Evolutionary conservation across 2,329 filamentous ascomycete species (phyloP), one percentile per base, ranked within the genome.

Genomic region (Ambrosiella beaveri): DNA sequence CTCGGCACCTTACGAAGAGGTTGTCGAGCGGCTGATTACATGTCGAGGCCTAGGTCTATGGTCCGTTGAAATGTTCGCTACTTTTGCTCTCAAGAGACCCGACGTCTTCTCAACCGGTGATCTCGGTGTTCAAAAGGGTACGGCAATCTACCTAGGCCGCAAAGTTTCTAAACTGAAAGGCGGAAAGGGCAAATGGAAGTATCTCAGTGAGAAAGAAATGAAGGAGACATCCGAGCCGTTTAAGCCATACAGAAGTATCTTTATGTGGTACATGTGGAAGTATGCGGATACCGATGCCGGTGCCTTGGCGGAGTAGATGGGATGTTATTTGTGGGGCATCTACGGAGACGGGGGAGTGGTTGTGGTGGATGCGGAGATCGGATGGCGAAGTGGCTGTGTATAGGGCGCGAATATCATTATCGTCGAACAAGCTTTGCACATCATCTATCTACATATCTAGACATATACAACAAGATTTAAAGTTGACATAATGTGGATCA

Each of bases 251-350:
- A 84, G 90, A 66, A 93, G 85, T 65, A 68, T 96, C 49, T 95
- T 95, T 66, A 96, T 96, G 90, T 96, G 90, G 90, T 95, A 95
- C 68, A 95, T 95, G 86, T 96, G 91, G 90, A 76, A 85, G 60
- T 82, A 91, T 9, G 85, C 85, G 67, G 81, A 88, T 66, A 88
- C 88, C 3, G 85, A 94, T 68, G 71, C 90, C 35, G 81, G 76
- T 62, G 77, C 77, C 2, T 66, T 83, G 68, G 78, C n/a, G 80
- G 19, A 47, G n/a, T 15, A 13, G 19, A 17, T 4, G 11, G n/a
- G 44, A 47, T 13, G n/a, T 13, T n/a, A 17, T 41, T 41, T 11
- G 11, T n/a, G 40, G 40, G 40, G 5, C 40, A 41, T 11, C 8
- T 41, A 41, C n/a, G 27, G 27, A 27, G 27, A 27, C 27, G 27